Evolutionary conservation across 2,329 filamentous ascomycete species (phyloP), one percentile per base, ranked within the genome.

Genomic region (Lojkania enalia): DNA sequence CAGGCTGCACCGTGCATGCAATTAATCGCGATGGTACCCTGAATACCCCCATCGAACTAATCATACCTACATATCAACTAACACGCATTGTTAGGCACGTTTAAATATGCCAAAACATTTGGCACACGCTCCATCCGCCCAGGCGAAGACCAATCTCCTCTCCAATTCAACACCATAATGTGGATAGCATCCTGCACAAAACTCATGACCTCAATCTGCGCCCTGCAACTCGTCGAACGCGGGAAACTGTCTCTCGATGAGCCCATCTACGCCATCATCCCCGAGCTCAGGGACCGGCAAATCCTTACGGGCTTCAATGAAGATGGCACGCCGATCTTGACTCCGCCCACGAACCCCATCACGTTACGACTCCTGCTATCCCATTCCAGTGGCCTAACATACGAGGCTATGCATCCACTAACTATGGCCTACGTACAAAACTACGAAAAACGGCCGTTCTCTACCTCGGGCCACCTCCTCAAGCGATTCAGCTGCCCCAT

Each of bases 371-470:
- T 67, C 16, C 68, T 82, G 0, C 68, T 82, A 2, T 76, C 74
- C 0, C 79, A 82, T 56, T 75, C 77, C 0, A 62, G 70, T 4
- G 79, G 79, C 2, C 46, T 79, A 0, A 68, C 64, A 1, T 77
- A 78, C 54, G 75, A 77, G 32, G 27, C 66, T 11, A 57, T 63
- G 13, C 69, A 77, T 38, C 68, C 74, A 0, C 63, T 70, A 4
- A 57, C 76, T 1, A 42, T 52, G 0, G 66, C 63, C 13, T 81
- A 75, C 75, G 7, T 49, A 7, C 42, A 52, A 15, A 46, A 60
- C 16, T 64, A 64, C 44, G 57, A 63, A 38, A 41, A 61, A 5
- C 64, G 69, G 14, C 7, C 7, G 9, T 7, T 9, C 3, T 72
- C 73, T 37, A 73, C 70, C 2, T 52, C 75, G 33, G 57, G 74